Base-by-base conservation (phyloP, 768 basidiomycete species). In the Suillus luteus region DNA sequence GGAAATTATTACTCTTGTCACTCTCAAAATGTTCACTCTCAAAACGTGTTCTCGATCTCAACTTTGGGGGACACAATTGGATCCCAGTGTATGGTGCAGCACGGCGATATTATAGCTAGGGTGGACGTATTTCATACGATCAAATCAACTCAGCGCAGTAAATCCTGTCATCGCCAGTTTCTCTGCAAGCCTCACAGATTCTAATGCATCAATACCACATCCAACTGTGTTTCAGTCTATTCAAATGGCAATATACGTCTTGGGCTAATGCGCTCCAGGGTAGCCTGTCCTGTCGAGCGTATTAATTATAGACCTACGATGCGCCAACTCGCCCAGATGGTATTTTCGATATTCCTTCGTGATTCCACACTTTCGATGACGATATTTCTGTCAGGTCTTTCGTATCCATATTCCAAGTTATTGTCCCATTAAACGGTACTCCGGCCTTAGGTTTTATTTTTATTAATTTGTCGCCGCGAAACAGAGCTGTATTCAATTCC, bases 1-100 rank as follows among this genome's bases (percentile, higher is more conserved):
- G 81, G 88, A 86, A 0, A 83, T 89, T 31, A 85, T 88, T 31
- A 87, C 85, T 0, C 76, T 73, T 59, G 84, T 89, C 72, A 85
- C 80, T 0, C 65, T 89, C 33, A 81, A 81, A 66, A 77, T 84
- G 0, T 80, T 89, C 72, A 85, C 80, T 0, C 65, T 89, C 33
- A 81, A 81, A 66, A 77, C 84, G 0, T 80, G 79, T 70, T 82
- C 86, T 24, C 84, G 86, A 70, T 74, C 75, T 0, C 68, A 81
- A 70, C 81, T 87, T 61, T 87, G 85, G 85, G 85, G 85, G 73
- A 37, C 81, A 51, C 19, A 9, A 43, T 19, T 43, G 41, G 41
- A 17, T 7, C 19, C 17, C 41, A 19, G 7, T n/a, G 43, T n/a
- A 44, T 44, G 19, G n/a, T 44, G n/a, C 9, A 10, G 19, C 19